Conservation (phyloP, 2,329 filamentous ascomycete species). For the Stagonosporopsis cucurbitacearum region DNA sequence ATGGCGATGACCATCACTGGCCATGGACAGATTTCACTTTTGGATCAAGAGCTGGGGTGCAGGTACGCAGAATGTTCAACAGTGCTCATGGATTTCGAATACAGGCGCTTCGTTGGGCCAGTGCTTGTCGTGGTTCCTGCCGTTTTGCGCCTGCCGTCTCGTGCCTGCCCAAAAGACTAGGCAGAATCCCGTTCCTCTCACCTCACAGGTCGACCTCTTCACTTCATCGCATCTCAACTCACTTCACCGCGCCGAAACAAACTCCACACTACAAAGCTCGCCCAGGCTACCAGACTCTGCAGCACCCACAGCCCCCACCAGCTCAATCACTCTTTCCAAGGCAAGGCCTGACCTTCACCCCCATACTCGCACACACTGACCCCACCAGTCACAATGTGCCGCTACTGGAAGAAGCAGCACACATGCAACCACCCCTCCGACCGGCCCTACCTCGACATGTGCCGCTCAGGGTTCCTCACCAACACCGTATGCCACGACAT, state of each 20-base stretch:
- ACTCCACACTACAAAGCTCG: neutral
- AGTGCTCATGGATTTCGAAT: neutral
- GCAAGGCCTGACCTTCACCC: neutral
- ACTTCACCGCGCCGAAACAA: neutral
- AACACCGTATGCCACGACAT: slow-evolving; percentile 31
- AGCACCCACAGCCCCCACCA: neutral
- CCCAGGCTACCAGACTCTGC: neutral
- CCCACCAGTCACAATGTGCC: slow-evolving; percentile 28
- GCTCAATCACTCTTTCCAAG: neutral
- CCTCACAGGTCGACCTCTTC: neutral
- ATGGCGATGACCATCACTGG: too few species aligned
- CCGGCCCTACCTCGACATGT: slow-evolving; percentile 34
- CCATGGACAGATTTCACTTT: too few species aligned
- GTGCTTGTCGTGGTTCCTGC: neutral
- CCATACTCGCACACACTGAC: neutral
- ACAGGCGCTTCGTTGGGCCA: neutral
- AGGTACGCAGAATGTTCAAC: neutral
- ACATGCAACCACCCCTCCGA: slow-evolving; percentile 29
- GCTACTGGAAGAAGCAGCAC: slow-evolving; percentile 35
- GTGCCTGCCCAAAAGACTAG: neutral
- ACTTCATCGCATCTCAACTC: neutral
- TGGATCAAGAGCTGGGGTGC: neutral
- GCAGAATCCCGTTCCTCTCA: neutral
- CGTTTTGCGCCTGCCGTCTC: neutral
- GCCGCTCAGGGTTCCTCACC: slow-evolving; percentile 27